phyloP scores from a whole-genome alignment of 768 basidiomycete genomes.

The Hericium alpestre region DNA sequence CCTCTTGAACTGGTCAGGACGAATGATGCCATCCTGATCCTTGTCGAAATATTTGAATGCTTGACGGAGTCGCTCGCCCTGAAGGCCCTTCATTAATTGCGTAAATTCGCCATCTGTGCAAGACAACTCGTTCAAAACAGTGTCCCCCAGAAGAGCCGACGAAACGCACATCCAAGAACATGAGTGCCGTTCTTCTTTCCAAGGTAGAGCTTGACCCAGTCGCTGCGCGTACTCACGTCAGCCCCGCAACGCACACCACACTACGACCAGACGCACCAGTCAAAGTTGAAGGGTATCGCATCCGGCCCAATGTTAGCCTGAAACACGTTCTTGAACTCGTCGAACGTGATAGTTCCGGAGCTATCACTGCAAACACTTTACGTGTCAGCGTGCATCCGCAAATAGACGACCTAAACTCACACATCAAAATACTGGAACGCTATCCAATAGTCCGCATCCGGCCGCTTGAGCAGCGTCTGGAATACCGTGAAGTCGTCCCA shows the following conservation, averaged over 20 bases:
- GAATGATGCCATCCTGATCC: conserved; percentile 89
- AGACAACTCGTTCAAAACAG: conserved; percentile 4
- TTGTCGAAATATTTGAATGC: conserved; percentile 87
- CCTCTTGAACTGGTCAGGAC: conserved; percentile 85
- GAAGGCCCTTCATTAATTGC: conserved; percentile 96
- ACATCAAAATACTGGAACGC: conserved; percentile 94
- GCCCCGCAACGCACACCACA: background rate
- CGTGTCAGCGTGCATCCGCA: background rate
- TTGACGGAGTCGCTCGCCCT: conserved; percentile 94
- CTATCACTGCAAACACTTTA: conserved; percentile 46
- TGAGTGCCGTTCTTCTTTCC: conserved; percentile 87
- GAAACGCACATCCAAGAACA: conserved; percentile 75
- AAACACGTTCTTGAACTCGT: conserved; percentile 92
- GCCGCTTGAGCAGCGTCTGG: conserved; percentile 83
- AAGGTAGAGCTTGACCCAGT: conserved; percentile 94
- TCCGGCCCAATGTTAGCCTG: conserved; percentile 67
- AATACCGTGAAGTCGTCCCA: conserved; percentile 98
- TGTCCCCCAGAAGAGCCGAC: background rate
- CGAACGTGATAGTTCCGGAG: conserved; percentile 86
- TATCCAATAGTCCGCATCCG: conserved; percentile 95
- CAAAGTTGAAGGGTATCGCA: conserved; percentile 90
- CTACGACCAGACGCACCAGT: conserved; percentile 49
- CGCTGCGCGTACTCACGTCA: conserved; percentile 31
- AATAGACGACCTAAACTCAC: conserved; percentile 26
- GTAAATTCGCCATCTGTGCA: conserved; percentile 86